Evolutionary conservation across 129 eudicot genomes (phyloP).

Genomic region (Lonicera japonica): DNA sequence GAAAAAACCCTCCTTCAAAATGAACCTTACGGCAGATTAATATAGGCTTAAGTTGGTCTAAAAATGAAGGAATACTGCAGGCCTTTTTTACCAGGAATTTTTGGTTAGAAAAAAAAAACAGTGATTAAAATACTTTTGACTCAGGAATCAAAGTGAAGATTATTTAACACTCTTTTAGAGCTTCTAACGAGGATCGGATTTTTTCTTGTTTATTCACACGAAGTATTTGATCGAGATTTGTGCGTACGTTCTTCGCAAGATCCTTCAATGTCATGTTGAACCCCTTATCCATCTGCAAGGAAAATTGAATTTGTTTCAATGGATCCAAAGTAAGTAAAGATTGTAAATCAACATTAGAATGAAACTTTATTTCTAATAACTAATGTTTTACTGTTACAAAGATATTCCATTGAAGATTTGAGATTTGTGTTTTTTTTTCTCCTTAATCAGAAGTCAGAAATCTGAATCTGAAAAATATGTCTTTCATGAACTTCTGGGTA

Average conservation of each 20-base stretch:
- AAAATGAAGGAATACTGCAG: constrained; percentile 30
- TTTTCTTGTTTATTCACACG: constrained; percentile 21
- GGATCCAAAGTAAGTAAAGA: not conserved
- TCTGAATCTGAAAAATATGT: too few species aligned
- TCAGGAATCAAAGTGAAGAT: not conserved
- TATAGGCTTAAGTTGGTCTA: constrained; percentile 24
- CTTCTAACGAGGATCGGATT: not conserved
- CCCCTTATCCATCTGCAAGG: constrained; percentile 56
- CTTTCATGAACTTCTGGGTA: too few species aligned
- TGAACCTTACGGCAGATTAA: constrained; percentile 47
- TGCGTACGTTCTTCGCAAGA: constrained; percentile 45
- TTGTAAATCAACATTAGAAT: not conserved
- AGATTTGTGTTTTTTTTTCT: too few species aligned
- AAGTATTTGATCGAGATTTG: constrained; percentile 40
- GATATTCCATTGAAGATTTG: too few species aligned
- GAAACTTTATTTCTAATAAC: too few species aligned
- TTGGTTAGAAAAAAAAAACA: constrained; percentile 11
- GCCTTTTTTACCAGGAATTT: constrained; percentile 25
- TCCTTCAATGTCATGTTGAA: constrained; percentile 55
- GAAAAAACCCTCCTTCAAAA: constrained; percentile 62
- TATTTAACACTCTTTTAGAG: not conserved
- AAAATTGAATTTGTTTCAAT: not conserved
- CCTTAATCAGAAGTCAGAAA: too few species aligned
- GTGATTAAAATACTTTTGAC: not conserved
- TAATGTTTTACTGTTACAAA: too few species aligned